phyloP scores from a whole-genome alignment of 2,329 filamentous ascomycete genomes.

The Sordariomycetes sp. region DNA sequence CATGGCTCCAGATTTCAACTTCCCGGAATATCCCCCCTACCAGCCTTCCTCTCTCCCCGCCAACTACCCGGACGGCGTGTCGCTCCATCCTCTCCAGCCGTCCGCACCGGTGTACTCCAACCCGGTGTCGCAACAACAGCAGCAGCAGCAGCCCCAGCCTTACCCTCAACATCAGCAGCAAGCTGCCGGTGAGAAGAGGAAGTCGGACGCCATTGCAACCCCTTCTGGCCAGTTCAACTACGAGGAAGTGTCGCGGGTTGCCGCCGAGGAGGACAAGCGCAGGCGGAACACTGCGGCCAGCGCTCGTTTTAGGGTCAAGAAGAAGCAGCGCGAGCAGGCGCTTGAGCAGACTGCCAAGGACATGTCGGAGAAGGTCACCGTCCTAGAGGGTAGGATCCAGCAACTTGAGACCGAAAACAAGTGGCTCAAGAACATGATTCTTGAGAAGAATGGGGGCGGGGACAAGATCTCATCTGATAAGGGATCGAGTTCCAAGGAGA shows the following conservation, averaged over 20 bases:
- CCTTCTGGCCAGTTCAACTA: conserved; percentile 36
- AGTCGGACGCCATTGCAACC: conserved; percentile 26
- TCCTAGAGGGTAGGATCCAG: conserved; percentile 61
- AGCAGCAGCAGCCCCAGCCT: conserved; percentile 14
- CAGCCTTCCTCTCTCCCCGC: conserved; percentile 2
- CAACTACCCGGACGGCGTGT: conserved; percentile 33
- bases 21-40: conserved; percentile 33
- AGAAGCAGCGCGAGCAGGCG: conserved; percentile 87
- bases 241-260: conserved; percentile 57
- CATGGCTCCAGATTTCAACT: conserved; percentile 49
- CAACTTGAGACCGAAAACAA: conserved; percentile 78
- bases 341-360: conserved; percentile 75
- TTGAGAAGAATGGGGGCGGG: conserved; percentile 63
- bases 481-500: conserved; percentile 27
- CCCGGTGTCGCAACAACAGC: conserved; percentile 13
- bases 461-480: conserved; percentile 41
- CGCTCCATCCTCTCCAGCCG: conserved; percentile 43
- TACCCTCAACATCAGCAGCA: conserved; percentile 16
- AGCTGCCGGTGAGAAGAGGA: conserved; percentile 30
- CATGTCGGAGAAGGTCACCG: conserved; percentile 67
- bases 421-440: conserved; percentile 70
- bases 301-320: conserved; percentile 85
- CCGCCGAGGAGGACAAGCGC: conserved; percentile 83
- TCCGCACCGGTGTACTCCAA: conserved; percentile 33
- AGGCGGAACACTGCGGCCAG: conserved; percentile 81